Evolutionary conservation across 441 rosid species (phyloP), one percentile per base, ranked within the genome.

Genomic region (Eutrema salsugineum): DNA sequence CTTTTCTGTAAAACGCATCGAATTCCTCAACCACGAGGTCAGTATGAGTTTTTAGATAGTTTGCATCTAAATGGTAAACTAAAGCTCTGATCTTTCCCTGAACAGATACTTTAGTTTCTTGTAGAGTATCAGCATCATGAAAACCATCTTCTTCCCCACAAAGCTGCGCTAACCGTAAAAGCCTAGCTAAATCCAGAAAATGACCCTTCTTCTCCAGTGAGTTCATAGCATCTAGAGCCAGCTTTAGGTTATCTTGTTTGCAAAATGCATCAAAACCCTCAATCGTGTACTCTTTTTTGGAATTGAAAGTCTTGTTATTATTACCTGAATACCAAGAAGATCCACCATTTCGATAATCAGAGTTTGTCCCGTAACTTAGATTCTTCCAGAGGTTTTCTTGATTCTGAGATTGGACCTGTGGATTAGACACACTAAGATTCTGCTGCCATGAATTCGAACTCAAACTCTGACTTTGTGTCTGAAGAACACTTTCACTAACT

Each of bases 111-210:
- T 82, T 84, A 11, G 94, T 94, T 76, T 87, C 90, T 68, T 84
- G 68, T 27, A 83, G 64, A 69, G 80, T 83, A 53, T 63, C 80
- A 32, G 83, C 89, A 73, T 87, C 89, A 64, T 80, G 68, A 33
- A 80, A 68, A 57, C 77, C 75, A 62, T 83, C 69, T 32, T 73
- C 83, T 38, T 91, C 87, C 16, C 85, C 91, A 71, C 93, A 94
- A 11, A 75, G 80, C 49, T 80, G 72, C 54, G 86, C 77, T 79
- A 94, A 74, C 54, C 35, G 73, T 69, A 86, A 74, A 62, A 78
- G 78, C 32, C 77, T 74, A 32, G 70, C 63, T 39, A 83, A 77
- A 69, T 90, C 96, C 71, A 94, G 75, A 42, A 56, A 28, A 79
- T 85, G 66, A 51, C 77, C 71, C 46, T 35, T 74, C 50, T 71